phyloP scores from a whole-genome alignment of 345 rosid species.

The Eucalyptus virginea region DNA sequence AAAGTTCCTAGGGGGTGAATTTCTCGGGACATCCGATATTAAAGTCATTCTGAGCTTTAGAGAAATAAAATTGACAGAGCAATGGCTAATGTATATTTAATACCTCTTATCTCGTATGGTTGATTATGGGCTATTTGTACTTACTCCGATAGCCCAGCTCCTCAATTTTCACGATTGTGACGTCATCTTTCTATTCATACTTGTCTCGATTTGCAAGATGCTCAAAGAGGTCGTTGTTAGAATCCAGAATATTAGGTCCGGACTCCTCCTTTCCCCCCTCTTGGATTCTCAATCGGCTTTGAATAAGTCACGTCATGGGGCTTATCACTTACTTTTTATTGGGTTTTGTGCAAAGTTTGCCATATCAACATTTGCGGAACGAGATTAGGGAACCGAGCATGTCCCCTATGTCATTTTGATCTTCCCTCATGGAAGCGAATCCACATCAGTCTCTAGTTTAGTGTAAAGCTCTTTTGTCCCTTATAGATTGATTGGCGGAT shows the following conservation, averaged over 20 bases:
- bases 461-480: neutral
- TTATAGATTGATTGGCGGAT: neutral
- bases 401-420: neutral
- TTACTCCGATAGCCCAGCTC: neutral
- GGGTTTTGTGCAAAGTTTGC: neutral
- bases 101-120: neutral
- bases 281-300: neutral
- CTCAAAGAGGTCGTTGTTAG: fast-evolving
- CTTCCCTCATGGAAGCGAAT: neutral
- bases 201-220: neutral
- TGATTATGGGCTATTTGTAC: neutral
- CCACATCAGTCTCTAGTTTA: neutral
- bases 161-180: neutral
- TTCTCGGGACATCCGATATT: neutral
- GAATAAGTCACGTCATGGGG: neutral
- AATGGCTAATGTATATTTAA: neutral
- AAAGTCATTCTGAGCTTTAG: neutral
- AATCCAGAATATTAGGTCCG: neutral
- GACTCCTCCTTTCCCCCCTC: neutral
- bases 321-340: neutral
- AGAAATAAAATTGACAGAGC: neutral
- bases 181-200: neutral
- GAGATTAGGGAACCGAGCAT: neutral
- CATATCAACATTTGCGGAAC: neutral
- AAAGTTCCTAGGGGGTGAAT: neutral